Evolutionary conservation across 1,284 basidiomycete species (phyloP).

Genomic region (Chalciporus sp.): DNA sequence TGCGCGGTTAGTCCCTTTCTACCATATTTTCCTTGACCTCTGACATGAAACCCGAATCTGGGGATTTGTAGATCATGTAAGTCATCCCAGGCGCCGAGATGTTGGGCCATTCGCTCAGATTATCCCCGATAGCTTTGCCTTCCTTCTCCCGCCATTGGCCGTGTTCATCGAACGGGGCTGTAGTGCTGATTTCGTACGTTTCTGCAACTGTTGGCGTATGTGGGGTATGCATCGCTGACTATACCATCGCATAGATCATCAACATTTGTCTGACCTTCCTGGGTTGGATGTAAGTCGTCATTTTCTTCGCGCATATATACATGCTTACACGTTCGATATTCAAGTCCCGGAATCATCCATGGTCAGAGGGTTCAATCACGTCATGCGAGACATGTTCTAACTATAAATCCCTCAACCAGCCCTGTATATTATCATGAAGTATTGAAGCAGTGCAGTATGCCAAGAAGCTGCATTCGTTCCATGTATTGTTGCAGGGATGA

Average conservation of each 20-base stretch:
- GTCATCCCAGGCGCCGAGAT: slow-evolving; percentile 8
- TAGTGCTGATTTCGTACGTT: slow-evolving; percentile 62
- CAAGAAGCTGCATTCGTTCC: not conserved
- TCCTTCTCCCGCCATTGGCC: slow-evolving; percentile 76
- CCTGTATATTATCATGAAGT: slow-evolving; percentile 74
- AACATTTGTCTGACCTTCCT: slow-evolving; percentile 72
- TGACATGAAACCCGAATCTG: slow-evolving; percentile 22
- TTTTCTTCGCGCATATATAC: not conserved
- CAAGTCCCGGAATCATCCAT: slow-evolving; percentile 75
- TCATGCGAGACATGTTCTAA: not conserved
- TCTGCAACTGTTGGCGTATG: not conserved
- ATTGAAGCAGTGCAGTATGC: slow-evolving; percentile 29
- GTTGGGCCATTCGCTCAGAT: slow-evolving; percentile 12
- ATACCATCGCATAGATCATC: slow-evolving; percentile 48
- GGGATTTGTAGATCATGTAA: slow-evolving; percentile 38
- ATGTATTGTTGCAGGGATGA: not conserved
- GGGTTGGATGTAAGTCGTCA: slow-evolving; percentile 63
- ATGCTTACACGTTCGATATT: slow-evolving; percentile 10
- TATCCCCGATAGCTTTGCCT: slow-evolving; percentile 50
- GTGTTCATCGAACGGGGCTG: slow-evolving; percentile 83
- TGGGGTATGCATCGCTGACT: slow-evolving; percentile 1
- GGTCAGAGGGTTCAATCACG: slow-evolving; percentile 41
- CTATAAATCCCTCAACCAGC: slow-evolving; percentile 40
- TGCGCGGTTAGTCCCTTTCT: slow-evolving; percentile 55
- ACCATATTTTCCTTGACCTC: not conserved